Percentiles rank a stretch among this genome's conserved stretches.
Evolutionary conservation across 164 flowering plant species (phyloP).

Genomic region (Stephania cephalantha): DNA sequence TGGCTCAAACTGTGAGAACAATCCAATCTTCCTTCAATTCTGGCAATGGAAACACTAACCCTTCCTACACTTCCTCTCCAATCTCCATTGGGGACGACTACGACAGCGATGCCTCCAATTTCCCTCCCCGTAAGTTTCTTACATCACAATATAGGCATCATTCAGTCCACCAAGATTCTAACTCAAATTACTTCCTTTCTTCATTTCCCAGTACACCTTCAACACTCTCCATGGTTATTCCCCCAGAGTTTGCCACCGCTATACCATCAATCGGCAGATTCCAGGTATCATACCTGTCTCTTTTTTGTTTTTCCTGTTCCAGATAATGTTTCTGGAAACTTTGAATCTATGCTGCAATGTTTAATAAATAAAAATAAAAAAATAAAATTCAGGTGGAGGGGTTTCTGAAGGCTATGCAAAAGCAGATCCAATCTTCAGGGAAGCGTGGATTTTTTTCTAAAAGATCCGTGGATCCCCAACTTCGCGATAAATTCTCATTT

Average conservation of each 20-base stretch:
- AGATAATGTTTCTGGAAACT: not conserved
- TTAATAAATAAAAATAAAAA: not conserved
- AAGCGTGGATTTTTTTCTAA: conserved; percentile 91
- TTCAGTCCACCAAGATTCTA: not conserved
- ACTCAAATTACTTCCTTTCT: not conserved
- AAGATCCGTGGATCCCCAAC: conserved; percentile 62
- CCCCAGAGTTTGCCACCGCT: conserved; percentile 84
- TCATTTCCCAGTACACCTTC: conserved; percentile 57
- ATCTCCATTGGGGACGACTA: conserved; percentile 71
- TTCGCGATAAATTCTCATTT: conserved; percentile 78
- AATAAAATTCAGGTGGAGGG: conserved; percentile 62
- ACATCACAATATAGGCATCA: not conserved
- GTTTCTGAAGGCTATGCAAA: conserved; percentile 85
- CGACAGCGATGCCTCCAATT: conserved; percentile 84
- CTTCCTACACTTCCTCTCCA: conserved; percentile 36
- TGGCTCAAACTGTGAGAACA: conserved; percentile 47
- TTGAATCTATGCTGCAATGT: not conserved
- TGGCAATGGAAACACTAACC: conserved; percentile 54
- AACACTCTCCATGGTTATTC: conserved; percentile 55
- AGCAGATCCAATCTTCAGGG: conserved; percentile 80
- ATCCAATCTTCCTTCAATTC: conserved; percentile 52
- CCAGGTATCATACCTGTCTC: conserved; percentile 43
- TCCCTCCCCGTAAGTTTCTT: conserved; percentile 67
- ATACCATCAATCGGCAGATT: conserved; percentile 88
- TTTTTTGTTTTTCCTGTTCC: not conserved